Conservation (phyloP, 257 asterid genomes). For the Rehmannia glutinosa region DNA sequence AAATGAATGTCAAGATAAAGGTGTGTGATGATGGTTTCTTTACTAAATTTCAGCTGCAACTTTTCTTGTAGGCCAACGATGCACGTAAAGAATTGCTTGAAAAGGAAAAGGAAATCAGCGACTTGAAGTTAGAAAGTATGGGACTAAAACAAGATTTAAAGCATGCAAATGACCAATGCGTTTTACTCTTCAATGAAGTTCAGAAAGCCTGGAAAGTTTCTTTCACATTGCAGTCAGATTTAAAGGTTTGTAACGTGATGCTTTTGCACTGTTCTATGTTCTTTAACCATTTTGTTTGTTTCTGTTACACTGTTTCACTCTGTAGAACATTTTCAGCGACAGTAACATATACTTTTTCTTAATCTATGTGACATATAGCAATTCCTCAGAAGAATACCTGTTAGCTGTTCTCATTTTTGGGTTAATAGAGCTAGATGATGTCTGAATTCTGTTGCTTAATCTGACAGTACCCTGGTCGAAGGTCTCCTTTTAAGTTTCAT, state of each 20-base stretch:
- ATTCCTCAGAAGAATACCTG: not conserved
- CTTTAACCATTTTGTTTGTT: not conserved
- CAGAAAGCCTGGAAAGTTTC: slow-evolving; percentile 99
- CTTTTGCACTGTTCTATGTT: no score
- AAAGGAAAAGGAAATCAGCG: slow-evolving; percentile 72
- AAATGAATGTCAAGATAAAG: slow-evolving; percentile 5
- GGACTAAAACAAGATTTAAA: slow-evolving; percentile 65
- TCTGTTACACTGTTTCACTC: not conserved
- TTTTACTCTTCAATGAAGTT: slow-evolving; percentile 90
- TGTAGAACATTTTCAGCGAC: not conserved
- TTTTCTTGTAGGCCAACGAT: slow-evolving; percentile 79
- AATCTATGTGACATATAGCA: not conserved
- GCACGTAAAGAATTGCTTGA: slow-evolving; percentile 87
- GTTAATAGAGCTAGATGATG: not conserved
- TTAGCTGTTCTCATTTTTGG: not conserved
- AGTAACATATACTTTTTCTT: not conserved
- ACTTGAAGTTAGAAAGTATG: slow-evolving; percentile 64
- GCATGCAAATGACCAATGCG: slow-evolving; percentile 85
- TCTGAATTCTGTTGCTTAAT: not conserved
- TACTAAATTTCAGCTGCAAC: slow-evolving; percentile 20
- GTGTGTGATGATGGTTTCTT: slow-evolving; percentile 1
- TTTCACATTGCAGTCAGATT: slow-evolving; percentile 83
- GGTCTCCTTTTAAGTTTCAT: not conserved
- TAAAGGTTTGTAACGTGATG: slow-evolving; percentile 96
- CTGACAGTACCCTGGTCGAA: not conserved